Evolutionary conservation across 2,329 filamentous ascomycete species (phyloP).

Genomic region (Colletotrichum salicis): DNA sequence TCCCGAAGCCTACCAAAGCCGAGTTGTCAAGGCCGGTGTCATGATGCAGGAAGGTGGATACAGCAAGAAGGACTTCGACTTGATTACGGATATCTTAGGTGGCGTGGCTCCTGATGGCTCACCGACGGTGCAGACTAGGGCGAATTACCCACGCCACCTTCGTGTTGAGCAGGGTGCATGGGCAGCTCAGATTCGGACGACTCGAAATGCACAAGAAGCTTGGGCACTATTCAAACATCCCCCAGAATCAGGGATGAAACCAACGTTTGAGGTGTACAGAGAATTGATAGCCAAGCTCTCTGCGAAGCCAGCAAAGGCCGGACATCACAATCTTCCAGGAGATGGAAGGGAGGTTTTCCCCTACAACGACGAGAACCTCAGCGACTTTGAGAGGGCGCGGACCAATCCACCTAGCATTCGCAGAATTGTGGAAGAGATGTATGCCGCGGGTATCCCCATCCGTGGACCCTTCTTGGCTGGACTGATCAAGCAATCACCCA

Average conservation of each 20-base stretch:
- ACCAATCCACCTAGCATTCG: slow-evolving; percentile 68
- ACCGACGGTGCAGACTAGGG: slow-evolving; percentile 65
- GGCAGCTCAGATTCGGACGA: slow-evolving; percentile 67
- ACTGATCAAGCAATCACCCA: slow-evolving; percentile 25
- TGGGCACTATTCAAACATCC: slow-evolving; percentile 62
- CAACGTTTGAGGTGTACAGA: slow-evolving; percentile 60
- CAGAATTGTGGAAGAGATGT: slow-evolving; percentile 70
- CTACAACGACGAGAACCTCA: slow-evolving; percentile 60
- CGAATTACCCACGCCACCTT: slow-evolving; percentile 13
- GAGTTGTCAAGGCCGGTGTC: slow-evolving; percentile 62
- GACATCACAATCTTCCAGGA: slow-evolving; percentile 36
- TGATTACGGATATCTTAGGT: slow-evolving; percentile 62
- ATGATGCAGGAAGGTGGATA: slow-evolving; percentile 69
- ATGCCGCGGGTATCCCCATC: slow-evolving; percentile 53
- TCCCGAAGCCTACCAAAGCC: slow-evolving; percentile 63
- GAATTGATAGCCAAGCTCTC: slow-evolving; percentile 71
- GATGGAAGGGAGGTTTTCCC: slow-evolving; percentile 46
- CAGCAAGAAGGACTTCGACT: slow-evolving; percentile 56
- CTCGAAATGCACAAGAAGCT: slow-evolving; percentile 70
- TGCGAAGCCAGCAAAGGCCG: slow-evolving; percentile 43
- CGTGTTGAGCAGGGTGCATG: slow-evolving; percentile 48
- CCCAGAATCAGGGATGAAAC: slow-evolving; percentile 45
- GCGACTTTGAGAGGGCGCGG: slow-evolving; percentile 72
- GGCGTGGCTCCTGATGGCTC: slow-evolving; percentile 61
- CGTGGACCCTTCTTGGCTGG: slow-evolving; percentile 24